Evolutionary conservation across 768 basidiomycete genomes (phyloP).

Genomic region (Naganishia antarctica): DNA sequence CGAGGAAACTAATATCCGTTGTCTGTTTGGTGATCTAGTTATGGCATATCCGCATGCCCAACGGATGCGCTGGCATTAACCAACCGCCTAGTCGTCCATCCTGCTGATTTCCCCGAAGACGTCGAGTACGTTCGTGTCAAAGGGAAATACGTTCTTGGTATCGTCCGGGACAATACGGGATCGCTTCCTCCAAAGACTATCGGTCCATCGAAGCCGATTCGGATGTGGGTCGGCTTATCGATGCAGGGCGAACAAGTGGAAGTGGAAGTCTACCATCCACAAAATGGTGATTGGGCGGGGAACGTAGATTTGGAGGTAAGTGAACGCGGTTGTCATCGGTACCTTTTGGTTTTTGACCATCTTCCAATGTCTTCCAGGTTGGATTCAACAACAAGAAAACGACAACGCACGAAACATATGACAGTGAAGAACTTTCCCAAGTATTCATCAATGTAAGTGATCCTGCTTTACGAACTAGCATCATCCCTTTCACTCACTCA

Average conservation of each 20-base stretch:
- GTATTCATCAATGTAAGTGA: conserved; percentile 57
- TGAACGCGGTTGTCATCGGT: no score
- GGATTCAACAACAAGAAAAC: conserved; percentile 50
- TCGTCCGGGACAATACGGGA: conserved; percentile 70
- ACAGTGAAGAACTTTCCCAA: conserved; percentile 75
- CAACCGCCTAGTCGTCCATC: conserved; percentile 75
- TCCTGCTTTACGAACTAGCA: background rate
- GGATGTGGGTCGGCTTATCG: conserved; percentile 86
- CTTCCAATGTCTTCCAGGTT: no score
- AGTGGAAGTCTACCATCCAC: conserved; percentile 60
- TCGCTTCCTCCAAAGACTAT: conserved; percentile 65
- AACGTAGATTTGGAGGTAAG: conserved; percentile 69
- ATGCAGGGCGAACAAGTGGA: conserved; percentile 69
- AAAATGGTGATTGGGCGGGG: conserved; percentile 52
- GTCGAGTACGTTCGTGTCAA: conserved; percentile 75
- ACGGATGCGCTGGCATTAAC: conserved; percentile 66
- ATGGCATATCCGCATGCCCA: conserved; percentile 59
- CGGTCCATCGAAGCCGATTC: conserved; percentile 70
- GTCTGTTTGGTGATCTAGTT: no score
- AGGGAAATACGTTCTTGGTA: conserved; percentile 64
- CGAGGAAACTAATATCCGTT: no score
- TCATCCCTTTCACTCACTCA: background rate
- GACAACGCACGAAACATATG: conserved; percentile 61
- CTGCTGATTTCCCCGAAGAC: conserved; percentile 63
- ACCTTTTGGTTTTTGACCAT: no score